Conservation (phyloP, 1,284 basidiomycete species). For the Waitea zeae region DNA sequence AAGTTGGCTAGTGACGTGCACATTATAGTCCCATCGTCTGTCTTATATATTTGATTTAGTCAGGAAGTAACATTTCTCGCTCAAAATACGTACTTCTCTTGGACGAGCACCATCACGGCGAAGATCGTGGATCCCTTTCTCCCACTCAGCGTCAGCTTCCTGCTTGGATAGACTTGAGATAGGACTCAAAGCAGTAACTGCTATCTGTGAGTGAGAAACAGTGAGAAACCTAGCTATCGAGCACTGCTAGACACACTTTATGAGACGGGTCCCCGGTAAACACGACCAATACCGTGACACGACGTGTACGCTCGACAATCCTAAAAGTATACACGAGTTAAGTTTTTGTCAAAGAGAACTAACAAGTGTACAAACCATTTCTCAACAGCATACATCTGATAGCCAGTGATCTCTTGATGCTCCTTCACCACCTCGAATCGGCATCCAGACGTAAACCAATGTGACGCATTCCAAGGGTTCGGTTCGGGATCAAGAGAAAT, state of each 20-base stretch:
- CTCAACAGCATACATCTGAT: constrained; percentile 70
- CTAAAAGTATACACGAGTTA: constrained; percentile 14
- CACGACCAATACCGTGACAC: constrained; percentile 44
- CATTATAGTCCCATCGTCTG: constrained; percentile 51
- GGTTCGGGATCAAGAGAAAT: too few species aligned
- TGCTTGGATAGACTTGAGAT: constrained; percentile 18
- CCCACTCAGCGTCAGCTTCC: constrained; percentile 39
- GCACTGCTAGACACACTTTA: constrained; percentile 21
- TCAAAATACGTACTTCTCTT: constrained; percentile 26
- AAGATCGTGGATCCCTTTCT: constrained; percentile 37
- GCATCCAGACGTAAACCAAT: constrained; percentile 3
- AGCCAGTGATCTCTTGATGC: constrained; percentile 31
- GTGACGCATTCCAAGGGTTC: too few species aligned
- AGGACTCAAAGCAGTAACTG: constrained; percentile 37
- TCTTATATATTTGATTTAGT: constrained; percentile 18
- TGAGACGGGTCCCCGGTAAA: constrained; percentile 57
- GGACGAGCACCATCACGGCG: constrained; percentile 51
- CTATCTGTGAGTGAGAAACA: constrained; percentile 36
- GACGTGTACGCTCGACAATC: constrained; percentile 47
- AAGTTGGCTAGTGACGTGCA: constrained; percentile 72
- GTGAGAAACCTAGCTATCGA: background rate
- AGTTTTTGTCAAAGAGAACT: constrained; percentile 3
- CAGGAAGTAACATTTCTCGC: constrained; percentile 1
- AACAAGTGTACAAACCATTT: constrained; percentile 36
- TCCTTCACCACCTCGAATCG: constrained; percentile 29